A percentile compares a stretch with the other conserved stretches of the same genome.
Conservation (phyloP, 305 asterid genomes). For the Solanum hybrid region DNA sequence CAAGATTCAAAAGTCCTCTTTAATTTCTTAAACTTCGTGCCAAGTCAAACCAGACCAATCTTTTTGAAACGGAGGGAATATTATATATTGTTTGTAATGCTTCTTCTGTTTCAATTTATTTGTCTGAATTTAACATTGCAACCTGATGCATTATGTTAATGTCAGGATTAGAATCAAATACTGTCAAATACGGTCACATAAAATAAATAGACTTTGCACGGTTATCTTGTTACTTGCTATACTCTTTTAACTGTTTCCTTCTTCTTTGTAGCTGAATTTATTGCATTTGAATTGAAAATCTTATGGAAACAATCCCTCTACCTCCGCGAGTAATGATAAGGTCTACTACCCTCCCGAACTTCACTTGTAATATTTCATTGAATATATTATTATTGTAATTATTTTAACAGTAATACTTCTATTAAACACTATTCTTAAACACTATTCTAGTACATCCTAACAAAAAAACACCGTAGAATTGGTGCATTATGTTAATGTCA, state of each 20-base stretch:
- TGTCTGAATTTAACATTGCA: neutral
- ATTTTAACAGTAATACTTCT: neutral
- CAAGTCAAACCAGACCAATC: no score
- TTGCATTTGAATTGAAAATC: no score
- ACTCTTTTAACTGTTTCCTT: neutral
- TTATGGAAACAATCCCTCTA: rapidly evolving
- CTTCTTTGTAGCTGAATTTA: no score
- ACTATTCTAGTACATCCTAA: neutral
- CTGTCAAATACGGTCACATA: rapidly evolving
- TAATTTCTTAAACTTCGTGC: no score
- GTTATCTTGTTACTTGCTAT: no score
- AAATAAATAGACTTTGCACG: neutral
- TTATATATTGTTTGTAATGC: neutral
- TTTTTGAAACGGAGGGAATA: no score
- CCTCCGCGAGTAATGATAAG: rapidly evolving
- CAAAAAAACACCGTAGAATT: neutral
- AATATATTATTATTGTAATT: neutral
- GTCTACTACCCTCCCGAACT: rapidly evolving
- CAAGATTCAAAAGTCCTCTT: no score
- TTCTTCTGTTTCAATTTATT: neutral
- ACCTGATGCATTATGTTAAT: neutral
- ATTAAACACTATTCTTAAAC: neutral
- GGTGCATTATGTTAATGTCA: neutral
- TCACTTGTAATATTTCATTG: no score
- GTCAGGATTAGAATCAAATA: no score